Base-by-base conservation (phyloP, 2,329 filamentous ascomycete species). In the Cercospora citrullina region DNA sequence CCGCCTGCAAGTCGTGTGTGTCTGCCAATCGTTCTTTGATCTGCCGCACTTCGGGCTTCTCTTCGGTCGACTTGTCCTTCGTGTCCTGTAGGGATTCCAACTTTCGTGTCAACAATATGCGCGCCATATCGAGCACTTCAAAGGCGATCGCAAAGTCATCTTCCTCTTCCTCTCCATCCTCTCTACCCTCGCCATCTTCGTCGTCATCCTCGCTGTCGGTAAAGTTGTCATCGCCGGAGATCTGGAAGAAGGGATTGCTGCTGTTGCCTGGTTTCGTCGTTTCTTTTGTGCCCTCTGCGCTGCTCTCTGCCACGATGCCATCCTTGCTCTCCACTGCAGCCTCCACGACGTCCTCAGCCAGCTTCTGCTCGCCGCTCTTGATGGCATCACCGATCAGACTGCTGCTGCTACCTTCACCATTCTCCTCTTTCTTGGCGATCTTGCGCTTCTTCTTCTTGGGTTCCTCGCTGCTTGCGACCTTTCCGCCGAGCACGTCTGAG, bases 201-300 rank as follows among this genome's bases (percentile, higher is more conserved):
- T 80, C 84, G 71, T 82, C 83, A n/a, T 79, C 80, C 60, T 92
- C 90, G 7, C 90, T 91, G 60, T 95, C 93, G 64, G 92, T 91
- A 82, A 93, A 97, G 77, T 97, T 94, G 80, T 97, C 94, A 77
- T 98, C 94, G 66, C 95, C 95, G 4, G 89, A 91, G 77, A 99
- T 96, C 74, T 96, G 92, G 79, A 99, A 97, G 71, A 92, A 87
- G 0, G 92, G 89, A 79, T 94, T 94, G 79, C 90, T 91, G 4
- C 80, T 82, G 33, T 84, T 80, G 26, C 80, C 79, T 18, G 71
- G 63, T 39, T 77, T 75, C 23, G 79, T 74, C 51, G 78, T 79
- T 39, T 80, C 60, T 67, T 80, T 77, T 2, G 79, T 78, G 60
- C 80, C 81, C 18, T 81, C 81, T 16, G 82, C 81, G 59, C 81